A percentile compares a stretch with the other conserved stretches of the same genome.
Evolutionary conservation across 78 protist genomes (phyloP).

Genomic region (Goniomonas avonlea): DNA sequence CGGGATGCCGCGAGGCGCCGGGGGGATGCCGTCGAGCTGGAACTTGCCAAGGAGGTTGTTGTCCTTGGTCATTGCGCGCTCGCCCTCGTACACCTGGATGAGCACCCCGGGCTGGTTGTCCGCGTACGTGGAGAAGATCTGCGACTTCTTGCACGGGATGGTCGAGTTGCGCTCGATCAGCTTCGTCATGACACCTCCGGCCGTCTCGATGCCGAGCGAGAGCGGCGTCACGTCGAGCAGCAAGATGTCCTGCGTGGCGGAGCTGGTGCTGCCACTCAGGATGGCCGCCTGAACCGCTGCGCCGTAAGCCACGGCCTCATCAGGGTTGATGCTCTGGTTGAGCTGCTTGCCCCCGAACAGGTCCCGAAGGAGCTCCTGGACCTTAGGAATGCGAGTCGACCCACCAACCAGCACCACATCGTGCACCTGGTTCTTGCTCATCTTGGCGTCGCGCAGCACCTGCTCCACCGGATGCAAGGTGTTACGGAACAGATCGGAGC

Average conservation of each 20-base stretch:
- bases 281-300: conserved; percentile 99
- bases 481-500: conserved; percentile 65
- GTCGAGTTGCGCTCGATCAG: conserved; percentile 93
- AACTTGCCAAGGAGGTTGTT: conserved; percentile 53
- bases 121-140: conserved; percentile 87
- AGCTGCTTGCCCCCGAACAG: conserved; percentile 83
- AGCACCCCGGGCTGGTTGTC: conserved; percentile 85
- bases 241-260: conserved; percentile 46
- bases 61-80: conserved; percentile 79
- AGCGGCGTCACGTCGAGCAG: conserved; percentile 95
- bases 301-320: conserved; percentile 93
- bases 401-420: conserved; percentile 91
- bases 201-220: conserved; percentile 94
- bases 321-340: conserved; percentile 80
- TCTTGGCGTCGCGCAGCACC: conserved; percentile 67
- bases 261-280: conserved; percentile 58
- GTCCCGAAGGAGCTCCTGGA: conserved; percentile 74
- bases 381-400: conserved; percentile 87
- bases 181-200: conserved; percentile 96
- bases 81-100: conserved; percentile 87
- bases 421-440: conserved; percentile 67
- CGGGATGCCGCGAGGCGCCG: conserved; percentile 76
- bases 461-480: conserved; percentile 44
- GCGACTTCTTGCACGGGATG: conserved; percentile 87
- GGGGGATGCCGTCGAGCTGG: conserved; percentile 74